Base-by-base conservation (phyloP, 2,329 filamentous ascomycete genomes). In the Sporothrix dimorphospora region DNA sequence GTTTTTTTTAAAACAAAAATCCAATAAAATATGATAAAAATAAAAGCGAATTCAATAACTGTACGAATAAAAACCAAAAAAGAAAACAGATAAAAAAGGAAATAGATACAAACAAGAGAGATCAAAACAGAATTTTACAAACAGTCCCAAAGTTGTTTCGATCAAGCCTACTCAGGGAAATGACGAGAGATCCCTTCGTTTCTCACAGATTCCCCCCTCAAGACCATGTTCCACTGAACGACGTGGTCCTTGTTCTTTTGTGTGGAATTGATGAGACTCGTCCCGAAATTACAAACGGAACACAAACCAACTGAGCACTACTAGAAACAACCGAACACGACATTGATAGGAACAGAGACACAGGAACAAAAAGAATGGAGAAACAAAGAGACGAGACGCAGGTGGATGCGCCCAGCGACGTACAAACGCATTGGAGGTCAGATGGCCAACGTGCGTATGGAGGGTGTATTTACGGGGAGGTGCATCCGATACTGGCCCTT, bases 391-490 rank as follows among this genome's bases (percentile, higher is more conserved):
- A 21, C 3, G n/a, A 63, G 38, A 63, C 59, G n/a, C 27, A 57
- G 24, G 53, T 19, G 27, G 27, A 57, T 30, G 53, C 9, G 30
- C 34, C 21, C n/a, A 42, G 11, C 24, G 34, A 61, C 9, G 57
- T 42, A 63, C 59, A 16, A 63, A 63, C 19, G 19, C 30, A n/a
- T 3, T 59, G 55, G 55, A 16, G 55, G 55, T 19, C 55, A 34
- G 19, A 9, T 12, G 59, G 38, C 57, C 59, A 45, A 65, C 59
- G 59, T 65, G 21, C 59, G 59, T 65, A 65, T 65, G 59, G 11
- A 65, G 59, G 38, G 12, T 21, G 7, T 21, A 16, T 4, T 40
- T 65, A n/a, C 59, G 59, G 59, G 21, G 59, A 65, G 38, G 21
- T 65, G 59, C 59, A 65, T 45, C 38, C 34, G 57, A 14, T 5